Evolutionary conservation across 345 rosid species (phyloP).

Genomic region (Crucihimalaya himalaica): DNA sequence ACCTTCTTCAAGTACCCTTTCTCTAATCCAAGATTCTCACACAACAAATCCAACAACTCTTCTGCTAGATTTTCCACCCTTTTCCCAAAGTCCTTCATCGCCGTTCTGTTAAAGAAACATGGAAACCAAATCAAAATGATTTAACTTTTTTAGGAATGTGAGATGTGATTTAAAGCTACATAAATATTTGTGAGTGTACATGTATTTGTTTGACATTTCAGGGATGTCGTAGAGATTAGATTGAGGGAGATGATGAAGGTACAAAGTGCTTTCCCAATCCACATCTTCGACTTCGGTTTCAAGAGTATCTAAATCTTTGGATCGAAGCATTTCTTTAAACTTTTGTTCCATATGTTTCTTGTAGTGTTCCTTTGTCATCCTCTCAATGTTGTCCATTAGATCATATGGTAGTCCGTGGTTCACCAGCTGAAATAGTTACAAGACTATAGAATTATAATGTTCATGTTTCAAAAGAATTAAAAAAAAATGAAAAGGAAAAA

Average conservation of each 20-base stretch:
- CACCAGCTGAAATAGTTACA: slow-evolving; percentile 46
- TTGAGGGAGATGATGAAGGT: slow-evolving; percentile 61
- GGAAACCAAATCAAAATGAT: neutral
- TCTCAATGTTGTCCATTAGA: slow-evolving; percentile 73
- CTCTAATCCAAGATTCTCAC: slow-evolving; percentile 82
- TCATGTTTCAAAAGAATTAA: neutral
- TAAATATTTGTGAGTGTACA: slow-evolving; percentile 32
- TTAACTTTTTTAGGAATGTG: neutral
- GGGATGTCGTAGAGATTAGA: slow-evolving; percentile 62
- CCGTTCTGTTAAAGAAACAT: slow-evolving; percentile 42
- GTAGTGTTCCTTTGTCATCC: slow-evolving; percentile 69
- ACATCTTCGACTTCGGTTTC: slow-evolving; percentile 57
- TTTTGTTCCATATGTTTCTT: slow-evolving; percentile 59
- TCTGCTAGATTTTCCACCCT: slow-evolving; percentile 69
- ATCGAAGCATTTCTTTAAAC: slow-evolving; percentile 67
- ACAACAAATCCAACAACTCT: slow-evolving; percentile 55
- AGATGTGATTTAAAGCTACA: neutral
- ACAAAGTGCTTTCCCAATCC: slow-evolving; percentile 90
- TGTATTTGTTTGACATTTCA: slow-evolving; percentile 56
- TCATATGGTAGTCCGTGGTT: slow-evolving; percentile 72
- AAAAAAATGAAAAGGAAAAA: neutral
- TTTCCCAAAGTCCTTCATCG: slow-evolving; percentile 61
- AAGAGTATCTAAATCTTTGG: slow-evolving; percentile 56
- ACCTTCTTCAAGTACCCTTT: slow-evolving; percentile 73
- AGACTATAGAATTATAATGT: neutral